Base-by-base conservation (phyloP, 345 rosid genomes). In the Populus pruinosa region DNA sequence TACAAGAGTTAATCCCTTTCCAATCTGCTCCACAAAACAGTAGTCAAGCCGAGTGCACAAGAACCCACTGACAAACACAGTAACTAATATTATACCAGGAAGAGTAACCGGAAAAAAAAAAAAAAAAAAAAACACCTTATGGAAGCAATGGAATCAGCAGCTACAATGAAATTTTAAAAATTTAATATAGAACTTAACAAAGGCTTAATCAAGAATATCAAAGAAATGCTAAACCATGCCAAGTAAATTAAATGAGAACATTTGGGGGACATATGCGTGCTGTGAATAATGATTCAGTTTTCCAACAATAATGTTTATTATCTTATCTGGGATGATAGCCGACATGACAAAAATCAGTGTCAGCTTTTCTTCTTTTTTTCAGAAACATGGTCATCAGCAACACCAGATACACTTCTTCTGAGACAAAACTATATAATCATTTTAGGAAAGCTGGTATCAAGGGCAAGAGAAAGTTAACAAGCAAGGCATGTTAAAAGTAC, bases 1-100 rank as follows among this genome's bases (percentile, higher is more conserved):
- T n/a, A 87, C 83, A 8, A 93, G 86, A 72, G 93, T 80, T 88
- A 87, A 87, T 72, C 97, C 97, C 84, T 76, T 90, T 47, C 98
- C 98, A 33, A 94, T 87, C 98, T 94, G 92, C 82, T 78, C 83
- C 70, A 80, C 79, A 78, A 49, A 81, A 77, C 1, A 50, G 73
- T 56, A 59, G 70, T 67, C 59, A 68, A 82, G 67, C 66, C 17
- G 39, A 21, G 13, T 16, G 49, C 27, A 31, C 17, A 49, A 49
- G 41, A 31, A 3, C n/a, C 18, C 68, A 11, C 43, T n/a, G 49
- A 0, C 36, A 33, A 33, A 44, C 53, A 6, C 8, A 8, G 53
- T 9, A 53, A 53, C 43, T 36, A 36, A 68, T 4, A 56, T n/a
- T 6, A 35, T 20, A 21, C 39, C 10, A 47, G 29, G 36, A 69